Evolutionary conservation across 2,329 filamentous ascomycete species (phyloP), one percentile per base, ranked within the genome.

Genomic region (Capronia americana): DNA sequence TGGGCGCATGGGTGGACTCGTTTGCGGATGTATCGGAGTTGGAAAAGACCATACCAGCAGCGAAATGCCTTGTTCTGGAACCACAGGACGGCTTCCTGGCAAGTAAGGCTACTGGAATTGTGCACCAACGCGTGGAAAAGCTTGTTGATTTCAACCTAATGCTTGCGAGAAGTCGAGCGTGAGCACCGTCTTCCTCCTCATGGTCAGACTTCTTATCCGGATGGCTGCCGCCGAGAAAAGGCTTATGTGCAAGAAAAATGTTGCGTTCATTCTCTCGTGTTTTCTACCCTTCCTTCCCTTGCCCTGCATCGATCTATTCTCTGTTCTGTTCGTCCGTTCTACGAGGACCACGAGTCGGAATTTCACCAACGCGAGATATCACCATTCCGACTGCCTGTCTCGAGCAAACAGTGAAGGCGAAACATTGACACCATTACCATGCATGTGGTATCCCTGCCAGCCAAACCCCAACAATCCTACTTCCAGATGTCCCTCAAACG

Each of bases 21-120:
- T 12, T 23, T 44, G 44, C 8, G 61, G 34, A 48, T 55, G 50
- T 48, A 46, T 60, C 23, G 62, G 56, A 12, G 14, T 59, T n/a
- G 55, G 55, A 56, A 51, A 44, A 53, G 17, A 30, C 26, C 4
- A 8, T n/a, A 44, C 17, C 6, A 1, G 17, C 34, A n/a, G 7
- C 17, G 38, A 20, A 44, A 3, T 7, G 38, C 17, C 7, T 44
- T n/a, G 17, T n/a, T 8, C 38, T 44, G 38, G 17, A n/a, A 44
- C 38, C 38, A 44, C 17, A 44, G 17, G 5, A 44, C 7, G 38
- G 38, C 38, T 44, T 44, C 38, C 6, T n/a, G 38, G 38, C 14
- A 5, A 7, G 38, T 6, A 1, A n/a, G 17, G 38, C 17, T 44
- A 7, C 17, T n/a, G 38, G 38, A 44, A 7, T 6, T 44, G 17